phyloP scores from a whole-genome alignment of 306 rosid species.

The Delonix regia region DNA sequence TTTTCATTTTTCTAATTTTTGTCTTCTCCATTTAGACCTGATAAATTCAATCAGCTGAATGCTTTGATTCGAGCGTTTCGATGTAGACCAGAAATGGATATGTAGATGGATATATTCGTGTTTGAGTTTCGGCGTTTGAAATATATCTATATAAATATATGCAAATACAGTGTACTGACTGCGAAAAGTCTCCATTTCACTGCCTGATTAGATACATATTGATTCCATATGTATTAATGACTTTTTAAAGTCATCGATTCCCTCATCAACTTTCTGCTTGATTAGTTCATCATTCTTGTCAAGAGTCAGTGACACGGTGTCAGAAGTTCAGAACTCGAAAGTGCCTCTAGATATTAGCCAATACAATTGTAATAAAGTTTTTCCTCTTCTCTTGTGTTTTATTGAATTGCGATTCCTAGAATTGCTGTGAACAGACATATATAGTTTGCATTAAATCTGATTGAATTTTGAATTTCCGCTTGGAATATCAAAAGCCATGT shows the following conservation, averaged over 20 bases:
- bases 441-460: conserved; percentile 32
- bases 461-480: not conserved
- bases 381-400: conserved; percentile 14
- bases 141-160: no score
- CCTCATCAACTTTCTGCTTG: conserved; percentile 37
- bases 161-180: not conserved
- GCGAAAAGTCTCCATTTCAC: conserved; percentile 27
- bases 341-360: conserved; percentile 33
- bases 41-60: not conserved
- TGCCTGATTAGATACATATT: conserved; percentile 27
- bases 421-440: conserved; percentile 44
- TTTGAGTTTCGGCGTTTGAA: conserved; percentile 29
- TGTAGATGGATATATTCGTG: not conserved
- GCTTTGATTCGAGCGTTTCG: not conserved
- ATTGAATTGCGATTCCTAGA: conserved; percentile 26
- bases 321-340: conserved; percentile 37
- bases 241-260: conserved; percentile 39
- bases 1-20: not conserved
- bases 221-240: conserved; percentile 42
- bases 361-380: conserved; percentile 29
- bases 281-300: conserved; percentile 45
- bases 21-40: not conserved
- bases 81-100: no score
- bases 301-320: conserved; percentile 41
- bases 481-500: not conserved